Conservation (phyloP, 1,284 basidiomycete species). For the Ganoderma lucidum region DNA sequence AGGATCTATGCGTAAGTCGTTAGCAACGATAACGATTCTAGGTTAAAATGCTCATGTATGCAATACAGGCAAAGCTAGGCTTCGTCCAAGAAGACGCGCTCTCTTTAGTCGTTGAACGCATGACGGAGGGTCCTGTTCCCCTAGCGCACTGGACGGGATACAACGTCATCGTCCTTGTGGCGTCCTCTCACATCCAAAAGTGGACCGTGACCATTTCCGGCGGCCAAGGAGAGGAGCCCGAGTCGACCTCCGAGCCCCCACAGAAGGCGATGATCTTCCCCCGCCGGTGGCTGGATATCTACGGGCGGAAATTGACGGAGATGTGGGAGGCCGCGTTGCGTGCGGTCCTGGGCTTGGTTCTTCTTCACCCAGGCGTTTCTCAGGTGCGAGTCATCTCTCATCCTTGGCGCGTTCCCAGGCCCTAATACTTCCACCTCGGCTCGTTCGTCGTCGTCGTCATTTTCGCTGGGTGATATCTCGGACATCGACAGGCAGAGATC, state of each 20-base stretch:
- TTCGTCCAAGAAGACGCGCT: conserved; percentile 13
- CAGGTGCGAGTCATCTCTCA: conserved; percentile 55
- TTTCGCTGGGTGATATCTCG: not conserved
- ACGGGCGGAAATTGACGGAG: conserved; percentile 63
- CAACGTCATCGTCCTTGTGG: conserved; percentile 55
- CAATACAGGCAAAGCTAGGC: conserved; percentile 11
- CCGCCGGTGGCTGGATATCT: conserved; percentile 80
- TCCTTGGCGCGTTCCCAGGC: not conserved
- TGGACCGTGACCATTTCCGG: conserved; percentile 69
- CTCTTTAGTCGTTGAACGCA: conserved; percentile 33
- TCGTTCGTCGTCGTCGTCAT: not conserved
- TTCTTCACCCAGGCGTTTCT: conserved; percentile 76
- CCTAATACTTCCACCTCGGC: conserved; percentile 17
- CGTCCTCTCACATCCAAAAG: conserved; percentile 52
- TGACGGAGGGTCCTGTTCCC: conserved; percentile 58
- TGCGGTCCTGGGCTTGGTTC: conserved; percentile 70
- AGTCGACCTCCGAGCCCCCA: not conserved
- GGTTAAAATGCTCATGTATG: not conserved
- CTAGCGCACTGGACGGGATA: conserved; percentile 77
- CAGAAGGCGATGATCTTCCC: conserved; percentile 58
- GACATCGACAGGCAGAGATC: conserved; percentile 61
- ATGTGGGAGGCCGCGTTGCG: conserved; percentile 76
- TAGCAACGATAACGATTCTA: not conserved
- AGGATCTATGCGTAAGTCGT: conserved; percentile 52
- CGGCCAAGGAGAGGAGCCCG: not conserved